Conservation (phyloP, 257 asterid genomes). For the Petunia axillaris region DNA sequence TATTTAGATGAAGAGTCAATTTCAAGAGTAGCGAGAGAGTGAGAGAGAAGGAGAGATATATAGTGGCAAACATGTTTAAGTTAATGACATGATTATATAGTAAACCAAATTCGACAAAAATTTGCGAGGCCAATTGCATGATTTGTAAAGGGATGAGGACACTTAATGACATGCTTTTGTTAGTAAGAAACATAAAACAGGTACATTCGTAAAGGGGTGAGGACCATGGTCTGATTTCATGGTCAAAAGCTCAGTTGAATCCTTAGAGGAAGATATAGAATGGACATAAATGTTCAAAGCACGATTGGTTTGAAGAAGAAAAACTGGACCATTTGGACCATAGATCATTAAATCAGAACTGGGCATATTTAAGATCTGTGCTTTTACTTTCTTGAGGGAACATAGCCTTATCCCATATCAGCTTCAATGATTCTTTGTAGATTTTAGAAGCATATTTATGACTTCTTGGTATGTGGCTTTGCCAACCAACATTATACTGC, state of each 20-base stretch:
- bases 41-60: no score
- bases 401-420: background rate
- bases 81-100: no score
- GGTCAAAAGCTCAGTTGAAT: background rate
- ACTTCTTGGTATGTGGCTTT: background rate
- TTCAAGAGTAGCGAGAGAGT: no score
- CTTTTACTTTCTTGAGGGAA: background rate
- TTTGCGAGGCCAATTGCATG: no score
- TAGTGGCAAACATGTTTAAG: no score
- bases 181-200: no score
- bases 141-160: no score
- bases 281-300: constrained; percentile 11
- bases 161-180: no score
- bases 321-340: constrained; percentile 17
- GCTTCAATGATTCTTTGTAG: background rate
- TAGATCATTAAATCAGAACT: background rate
- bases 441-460: background rate
- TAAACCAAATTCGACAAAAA: no score
- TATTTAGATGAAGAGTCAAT: no score
- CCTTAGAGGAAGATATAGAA: background rate
- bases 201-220: background rate
- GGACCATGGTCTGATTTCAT: background rate
- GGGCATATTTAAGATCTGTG: background rate
- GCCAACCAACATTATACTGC: background rate
- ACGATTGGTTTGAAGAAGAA: constrained; percentile 6